Evolutionary conservation across 495 filamentous ascomycete genomes (phyloP).

Genomic region (Schizothecium vesticola): DNA sequence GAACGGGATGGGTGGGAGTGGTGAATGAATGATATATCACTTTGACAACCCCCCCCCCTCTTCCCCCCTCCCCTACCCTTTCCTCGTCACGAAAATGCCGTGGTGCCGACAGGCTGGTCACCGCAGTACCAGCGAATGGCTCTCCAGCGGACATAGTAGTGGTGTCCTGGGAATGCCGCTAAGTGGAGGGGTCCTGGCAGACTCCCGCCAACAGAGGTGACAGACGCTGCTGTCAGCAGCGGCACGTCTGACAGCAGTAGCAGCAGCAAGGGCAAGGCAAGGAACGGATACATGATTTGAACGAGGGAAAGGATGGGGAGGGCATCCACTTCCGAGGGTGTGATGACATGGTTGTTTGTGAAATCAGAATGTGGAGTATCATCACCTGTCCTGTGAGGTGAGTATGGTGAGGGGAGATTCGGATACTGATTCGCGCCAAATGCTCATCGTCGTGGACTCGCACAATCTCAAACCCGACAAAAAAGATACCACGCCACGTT

Average conservation of each 20-base stretch:
- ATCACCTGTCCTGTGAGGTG: neutral
- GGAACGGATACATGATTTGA: neutral
- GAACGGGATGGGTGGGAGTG: neutral
- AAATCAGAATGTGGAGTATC: neutral
- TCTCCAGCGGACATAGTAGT: neutral
- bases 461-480: neutral
- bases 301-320: neutral
- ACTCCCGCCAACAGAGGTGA: neutral
- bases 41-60: neutral
- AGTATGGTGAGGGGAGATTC: neutral
- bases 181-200: neutral
- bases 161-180: neutral
- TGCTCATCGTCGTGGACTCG: neutral
- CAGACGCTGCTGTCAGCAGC: neutral
- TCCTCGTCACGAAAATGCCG: neutral
- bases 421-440: neutral
- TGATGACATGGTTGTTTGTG: neutral
- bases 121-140: neutral
- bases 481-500: constrained; percentile 29
- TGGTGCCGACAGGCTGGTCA: neutral
- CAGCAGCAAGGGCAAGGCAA: neutral
- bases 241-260: neutral
- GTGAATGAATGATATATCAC: neutral
- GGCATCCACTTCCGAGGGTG: neutral
- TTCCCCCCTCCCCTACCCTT: neutral